Evolutionary conservation across 2,329 filamentous ascomycete species (phyloP).

Genomic region (Monilinia laxa): DNA sequence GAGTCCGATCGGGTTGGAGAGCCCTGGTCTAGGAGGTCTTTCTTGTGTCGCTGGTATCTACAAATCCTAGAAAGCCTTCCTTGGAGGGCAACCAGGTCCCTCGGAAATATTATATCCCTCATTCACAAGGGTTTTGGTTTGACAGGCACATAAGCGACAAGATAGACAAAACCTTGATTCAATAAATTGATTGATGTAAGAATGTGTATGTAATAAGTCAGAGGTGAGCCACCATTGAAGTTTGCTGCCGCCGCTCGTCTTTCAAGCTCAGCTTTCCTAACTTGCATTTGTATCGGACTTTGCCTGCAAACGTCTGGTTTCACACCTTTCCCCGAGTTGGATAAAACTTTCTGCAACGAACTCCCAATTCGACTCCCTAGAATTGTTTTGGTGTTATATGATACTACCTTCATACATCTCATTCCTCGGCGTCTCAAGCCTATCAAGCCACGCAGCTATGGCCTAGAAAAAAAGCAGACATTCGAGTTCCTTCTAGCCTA

Average conservation of each 20-base stretch:
- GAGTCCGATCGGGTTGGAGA: neutral
- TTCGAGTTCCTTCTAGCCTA: neutral
- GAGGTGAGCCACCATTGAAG: constrained; percentile 1
- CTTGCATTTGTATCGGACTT: neutral
- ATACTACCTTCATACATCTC: neutral
- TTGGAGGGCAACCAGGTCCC: neutral
- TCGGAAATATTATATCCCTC: constrained; percentile 23
- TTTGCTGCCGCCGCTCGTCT: neutral
- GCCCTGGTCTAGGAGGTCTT: neutral
- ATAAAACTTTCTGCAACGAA: neutral
- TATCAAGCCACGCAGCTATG: neutral
- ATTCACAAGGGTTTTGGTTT: constrained; percentile 4
- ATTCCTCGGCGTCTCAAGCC: constrained; percentile 9
- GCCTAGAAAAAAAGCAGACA: neutral
- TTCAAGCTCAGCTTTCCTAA: constrained; percentile 6
- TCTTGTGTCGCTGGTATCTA: too few relatives aligned
- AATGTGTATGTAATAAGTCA: constrained; percentile 19
- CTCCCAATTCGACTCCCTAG: neutral
- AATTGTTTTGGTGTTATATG: neutral
- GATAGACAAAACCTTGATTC: neutral
- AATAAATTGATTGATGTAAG: constrained; percentile 8
- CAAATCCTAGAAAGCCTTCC: too few relatives aligned
- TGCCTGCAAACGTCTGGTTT: neutral
- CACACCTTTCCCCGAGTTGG: neutral
- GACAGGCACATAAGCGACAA: neutral